Conservation (phyloP, 306 rosid species). For the Ormosia semicastrata region DNA sequence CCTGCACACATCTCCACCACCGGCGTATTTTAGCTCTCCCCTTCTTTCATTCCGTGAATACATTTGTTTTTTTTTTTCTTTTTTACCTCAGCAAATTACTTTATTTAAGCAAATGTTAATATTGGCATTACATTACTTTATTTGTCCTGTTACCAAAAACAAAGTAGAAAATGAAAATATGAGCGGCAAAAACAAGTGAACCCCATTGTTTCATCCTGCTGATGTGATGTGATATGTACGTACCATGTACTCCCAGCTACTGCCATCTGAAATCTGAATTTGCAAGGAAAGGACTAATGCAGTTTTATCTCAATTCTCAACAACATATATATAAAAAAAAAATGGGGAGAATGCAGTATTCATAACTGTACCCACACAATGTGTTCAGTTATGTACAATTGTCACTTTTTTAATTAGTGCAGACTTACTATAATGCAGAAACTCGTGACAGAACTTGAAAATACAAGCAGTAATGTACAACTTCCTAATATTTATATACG, state of each 20-base stretch:
- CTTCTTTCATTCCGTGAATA: not conserved
- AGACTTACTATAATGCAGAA: not conserved
- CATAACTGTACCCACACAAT: not conserved
- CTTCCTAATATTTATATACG: not conserved
- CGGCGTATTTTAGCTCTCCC: conserved; percentile 27
- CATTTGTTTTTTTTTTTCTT: not conserved
- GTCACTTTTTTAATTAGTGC: not conserved
- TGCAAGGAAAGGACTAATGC: not conserved
- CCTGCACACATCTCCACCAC: not conserved
- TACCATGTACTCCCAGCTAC: not conserved
- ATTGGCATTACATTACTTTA: not conserved
- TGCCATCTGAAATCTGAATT: not conserved
- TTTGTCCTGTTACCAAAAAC: not conserved
- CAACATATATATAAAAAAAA: not conserved
- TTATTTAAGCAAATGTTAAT: not conserved
- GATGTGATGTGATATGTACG: not conserved
- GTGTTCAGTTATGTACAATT: not conserved
- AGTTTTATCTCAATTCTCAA: not conserved
- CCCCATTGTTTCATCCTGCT: not conserved
- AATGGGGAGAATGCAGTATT: not conserved
- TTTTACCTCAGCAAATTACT: not conserved
- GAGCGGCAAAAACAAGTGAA: not conserved
- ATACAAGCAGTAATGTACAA: not conserved
- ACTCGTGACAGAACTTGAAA: not conserved
- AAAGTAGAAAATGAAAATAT: not conserved